A percentile compares a stretch with the other conserved stretches of the same genome.
phyloP scores from a whole-genome alignment of 1,284 basidiomycete species.

The Pisolithus thermaeus region DNA sequence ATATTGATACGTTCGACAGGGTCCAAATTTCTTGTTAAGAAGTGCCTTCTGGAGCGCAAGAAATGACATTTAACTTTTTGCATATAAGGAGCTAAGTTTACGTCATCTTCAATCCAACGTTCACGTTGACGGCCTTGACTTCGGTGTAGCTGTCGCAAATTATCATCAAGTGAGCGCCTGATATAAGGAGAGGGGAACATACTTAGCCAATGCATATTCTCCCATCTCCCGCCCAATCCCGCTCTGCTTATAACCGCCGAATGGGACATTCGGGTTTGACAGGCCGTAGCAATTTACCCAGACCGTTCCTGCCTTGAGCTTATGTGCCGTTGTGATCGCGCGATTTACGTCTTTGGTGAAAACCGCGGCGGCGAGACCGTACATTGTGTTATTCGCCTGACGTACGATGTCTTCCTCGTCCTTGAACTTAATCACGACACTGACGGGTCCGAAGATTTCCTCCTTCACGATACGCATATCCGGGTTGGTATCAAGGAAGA shows the following conservation, averaged over 20 bases:
- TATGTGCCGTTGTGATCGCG: slow-evolving; percentile 31
- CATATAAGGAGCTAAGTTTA: too few species aligned
- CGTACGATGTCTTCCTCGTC: too few species aligned
- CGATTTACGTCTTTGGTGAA: too few species aligned
- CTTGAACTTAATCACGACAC: too few species aligned
- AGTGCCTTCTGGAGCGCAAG: too few species aligned
- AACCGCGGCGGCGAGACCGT: too few species aligned
- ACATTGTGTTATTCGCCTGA: too few species aligned
- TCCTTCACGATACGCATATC: slow-evolving; percentile 86
- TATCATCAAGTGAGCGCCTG: background rate
- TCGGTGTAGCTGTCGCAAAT: slow-evolving; percentile 47
- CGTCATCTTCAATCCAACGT: slow-evolving; percentile 36
- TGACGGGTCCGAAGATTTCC: slow-evolving; percentile 50
- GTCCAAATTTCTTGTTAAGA: too few species aligned
- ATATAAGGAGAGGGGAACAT: slow-evolving; percentile 20
- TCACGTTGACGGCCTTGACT: slow-evolving; percentile 80
- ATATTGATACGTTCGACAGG: too few species aligned
- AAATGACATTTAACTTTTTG: too few species aligned
- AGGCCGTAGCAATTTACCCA: slow-evolving; percentile 78
- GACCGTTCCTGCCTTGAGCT: slow-evolving; percentile 77
- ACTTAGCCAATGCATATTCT: slow-evolving; percentile 72
- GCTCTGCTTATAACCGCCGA: slow-evolving; percentile 86
- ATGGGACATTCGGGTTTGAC: slow-evolving; percentile 60
- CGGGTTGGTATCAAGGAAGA: slow-evolving; percentile 75
- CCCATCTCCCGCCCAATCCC: slow-evolving; percentile 85